Percentiles rank a stretch among this genome's conserved stretches.
phyloP scores from a whole-genome alignment of 345 rosid genomes.

The Fremontodendron californicum region DNA sequence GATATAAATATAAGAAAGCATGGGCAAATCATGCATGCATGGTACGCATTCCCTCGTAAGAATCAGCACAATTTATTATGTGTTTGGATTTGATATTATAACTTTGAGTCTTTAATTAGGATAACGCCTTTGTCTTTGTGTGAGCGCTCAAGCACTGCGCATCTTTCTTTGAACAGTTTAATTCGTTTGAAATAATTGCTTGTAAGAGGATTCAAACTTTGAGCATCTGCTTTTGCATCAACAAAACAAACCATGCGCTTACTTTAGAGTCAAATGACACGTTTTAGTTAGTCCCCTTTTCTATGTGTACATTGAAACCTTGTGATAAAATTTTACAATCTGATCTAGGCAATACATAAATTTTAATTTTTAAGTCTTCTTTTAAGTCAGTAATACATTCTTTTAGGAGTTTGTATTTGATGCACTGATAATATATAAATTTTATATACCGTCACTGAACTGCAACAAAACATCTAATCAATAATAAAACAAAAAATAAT shows the following conservation, averaged over 20 bases:
- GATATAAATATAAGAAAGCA: slow-evolving; percentile 3
- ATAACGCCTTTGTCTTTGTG: neutral
- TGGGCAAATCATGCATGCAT: neutral
- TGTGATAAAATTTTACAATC: too few relatives aligned
- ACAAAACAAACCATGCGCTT: too few relatives aligned
- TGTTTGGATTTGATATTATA: neutral
- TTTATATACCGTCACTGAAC: too few relatives aligned
- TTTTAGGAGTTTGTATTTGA: too few relatives aligned
- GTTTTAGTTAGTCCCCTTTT: neutral
- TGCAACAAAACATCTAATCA: too few relatives aligned
- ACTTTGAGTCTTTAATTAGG: neutral
- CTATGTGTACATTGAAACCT: too few relatives aligned
- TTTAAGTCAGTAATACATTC: too few relatives aligned
- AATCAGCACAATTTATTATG: neutral
- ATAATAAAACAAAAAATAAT: too few relatives aligned
- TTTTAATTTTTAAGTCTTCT: neutral
- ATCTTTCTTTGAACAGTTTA: neutral
- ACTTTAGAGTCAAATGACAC: neutral
- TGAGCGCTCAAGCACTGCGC: neutral
- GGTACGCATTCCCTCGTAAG: neutral
- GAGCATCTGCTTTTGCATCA: neutral
- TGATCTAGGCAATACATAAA: neutral
- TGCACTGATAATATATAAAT: too few relatives aligned
- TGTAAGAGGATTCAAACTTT: neutral
- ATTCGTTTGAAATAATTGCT: slow-evolving; percentile 2